These are phyloP conservation scores for Geotrichum klebahnii DNA, from an alignment of 1,139 yeast genomes.

Conservation along the genomic window DNA sequence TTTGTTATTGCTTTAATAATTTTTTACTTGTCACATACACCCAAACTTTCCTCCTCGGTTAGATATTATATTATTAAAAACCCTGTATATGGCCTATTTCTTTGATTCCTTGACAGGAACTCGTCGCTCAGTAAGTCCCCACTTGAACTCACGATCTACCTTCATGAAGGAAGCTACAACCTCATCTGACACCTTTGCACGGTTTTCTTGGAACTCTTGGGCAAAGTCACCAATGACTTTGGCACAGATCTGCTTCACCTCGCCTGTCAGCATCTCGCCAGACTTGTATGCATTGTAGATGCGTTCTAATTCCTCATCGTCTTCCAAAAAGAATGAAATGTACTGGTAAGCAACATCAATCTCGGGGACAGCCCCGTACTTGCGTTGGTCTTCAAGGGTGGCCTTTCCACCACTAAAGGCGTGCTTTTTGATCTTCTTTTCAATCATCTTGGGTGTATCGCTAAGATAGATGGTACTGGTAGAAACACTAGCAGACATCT, in stretches of 20 bases:
- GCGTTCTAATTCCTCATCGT: constrained; percentile 69
- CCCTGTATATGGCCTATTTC: constrained; percentile 11
- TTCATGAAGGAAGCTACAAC: constrained; percentile 70
- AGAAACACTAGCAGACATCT: constrained; percentile 94
- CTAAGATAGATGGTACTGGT: constrained; percentile 86
- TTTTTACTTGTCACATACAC: too few species aligned
- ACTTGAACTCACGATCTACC: constrained; percentile 68
- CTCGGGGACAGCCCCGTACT: constrained; percentile 88
- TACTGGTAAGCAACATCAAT: constrained; percentile 95
- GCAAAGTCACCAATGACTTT: constrained; percentile 76
- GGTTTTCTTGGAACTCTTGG: constrained; percentile 71
- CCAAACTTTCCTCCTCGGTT: too few species aligned
- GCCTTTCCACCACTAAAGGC: constrained; percentile 95
- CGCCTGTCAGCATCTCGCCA: constrained; percentile 88
- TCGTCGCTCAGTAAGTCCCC: constrained; percentile 64
- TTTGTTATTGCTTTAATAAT: too few species aligned
- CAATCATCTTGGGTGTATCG: constrained; percentile 86
- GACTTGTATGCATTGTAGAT: constrained; percentile 63
- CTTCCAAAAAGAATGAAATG: constrained; percentile 80
- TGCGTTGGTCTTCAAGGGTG: constrained; percentile 83
- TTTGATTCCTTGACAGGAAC: constrained; percentile 60
- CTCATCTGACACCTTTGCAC: constrained; percentile 64
- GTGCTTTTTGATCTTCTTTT: constrained; percentile 90
- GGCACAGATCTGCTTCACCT: constrained; percentile 85
- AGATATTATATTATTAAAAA: not conserved